A percentile compares a stretch with the other conserved stretches of the same genome.
Conservation (phyloP, 2,329 filamentous ascomycete species). For the Venturiaceae sp. region DNA sequence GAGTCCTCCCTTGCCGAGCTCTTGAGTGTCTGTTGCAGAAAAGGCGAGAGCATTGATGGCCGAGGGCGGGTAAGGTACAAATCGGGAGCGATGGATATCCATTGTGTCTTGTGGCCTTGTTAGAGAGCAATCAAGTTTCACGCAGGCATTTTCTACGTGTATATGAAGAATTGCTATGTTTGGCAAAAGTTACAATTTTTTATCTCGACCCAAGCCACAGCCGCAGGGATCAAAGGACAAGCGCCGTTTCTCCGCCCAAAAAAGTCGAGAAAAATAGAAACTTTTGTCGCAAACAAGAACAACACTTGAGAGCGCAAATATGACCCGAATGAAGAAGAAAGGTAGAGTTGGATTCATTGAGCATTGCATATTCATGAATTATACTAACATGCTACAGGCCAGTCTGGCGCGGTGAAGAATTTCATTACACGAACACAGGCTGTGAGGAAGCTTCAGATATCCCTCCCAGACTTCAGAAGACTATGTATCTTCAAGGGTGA, state of each 20-base stretch:
- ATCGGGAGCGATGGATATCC: slow-evolving; percentile 96
- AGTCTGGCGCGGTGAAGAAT: slow-evolving; percentile 90
- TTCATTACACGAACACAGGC: slow-evolving; percentile 96
- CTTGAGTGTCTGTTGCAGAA: slow-evolving; percentile 51
- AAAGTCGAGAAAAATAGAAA: neutral
- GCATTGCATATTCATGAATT: neutral
- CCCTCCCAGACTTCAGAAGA: slow-evolving; percentile 91
- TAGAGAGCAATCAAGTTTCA: neutral
- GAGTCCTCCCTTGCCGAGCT: slow-evolving; percentile 25
- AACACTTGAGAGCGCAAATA: slow-evolving; percentile 9
- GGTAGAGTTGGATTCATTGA: slow-evolving; percentile 33
- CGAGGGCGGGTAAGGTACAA: slow-evolving; percentile 83
- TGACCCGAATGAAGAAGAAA: slow-evolving; percentile 46
- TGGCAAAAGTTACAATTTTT: neutral
- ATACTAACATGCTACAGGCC: slow-evolving; percentile 40
- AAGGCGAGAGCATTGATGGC: slow-evolving; percentile 94
- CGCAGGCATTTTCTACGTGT: neutral
- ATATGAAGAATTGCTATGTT: neutral
- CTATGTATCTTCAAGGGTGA: slow-evolving; percentile 95
- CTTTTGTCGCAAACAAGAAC: neutral
- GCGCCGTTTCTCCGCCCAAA: neutral
- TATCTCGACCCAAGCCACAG: neutral
- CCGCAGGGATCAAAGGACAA: neutral
- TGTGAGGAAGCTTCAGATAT: slow-evolving; percentile 95
- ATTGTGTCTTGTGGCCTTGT: slow-evolving; percentile 38